Evolutionary conservation across 1,284 basidiomycete species (phyloP).

Genomic region (Pseudozyma pruni): DNA sequence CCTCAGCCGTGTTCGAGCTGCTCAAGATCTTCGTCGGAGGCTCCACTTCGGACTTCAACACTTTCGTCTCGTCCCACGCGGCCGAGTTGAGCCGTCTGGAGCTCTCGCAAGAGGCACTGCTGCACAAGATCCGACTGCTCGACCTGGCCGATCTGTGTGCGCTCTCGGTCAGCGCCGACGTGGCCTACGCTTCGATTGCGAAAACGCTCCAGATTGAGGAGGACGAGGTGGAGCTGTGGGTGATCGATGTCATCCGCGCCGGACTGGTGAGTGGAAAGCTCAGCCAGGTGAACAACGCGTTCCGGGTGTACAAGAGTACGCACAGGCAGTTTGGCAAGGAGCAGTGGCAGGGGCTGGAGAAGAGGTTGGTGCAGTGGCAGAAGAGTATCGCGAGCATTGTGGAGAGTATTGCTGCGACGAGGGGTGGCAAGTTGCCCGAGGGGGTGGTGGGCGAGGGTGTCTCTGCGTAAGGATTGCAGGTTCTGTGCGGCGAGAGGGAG

Average conservation of each 20-base stretch:
- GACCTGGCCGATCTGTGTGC: constrained; percentile 64
- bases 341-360: constrained; percentile 63
- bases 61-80: constrained; percentile 37
- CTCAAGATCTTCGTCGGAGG: constrained; percentile 64
- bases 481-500: no score
- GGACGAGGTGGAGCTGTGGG: constrained; percentile 65
- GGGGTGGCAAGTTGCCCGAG: constrained; percentile 30
- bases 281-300: constrained; percentile 60
- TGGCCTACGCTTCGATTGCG: constrained; percentile 58
- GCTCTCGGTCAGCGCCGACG: constrained; percentile 56
- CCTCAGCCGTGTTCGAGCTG: constrained; percentile 47
- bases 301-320: constrained; percentile 63
- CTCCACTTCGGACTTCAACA: constrained; percentile 37
- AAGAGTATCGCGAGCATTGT: constrained; percentile 55
- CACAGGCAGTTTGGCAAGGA: constrained; percentile 60
- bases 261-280: constrained; percentile 65
- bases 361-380: constrained; percentile 61
- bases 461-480: constrained; percentile 6
- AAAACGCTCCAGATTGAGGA: constrained; percentile 39
- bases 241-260: constrained; percentile 67
- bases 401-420: constrained; percentile 45
- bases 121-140: constrained; percentile 63
- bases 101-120: constrained; percentile 42
- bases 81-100: constrained; percentile 37
- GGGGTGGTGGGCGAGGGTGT: constrained; percentile 1